Conservation (phyloP, 1,284 basidiomycete species). For the Earliella scabrosa region DNA sequence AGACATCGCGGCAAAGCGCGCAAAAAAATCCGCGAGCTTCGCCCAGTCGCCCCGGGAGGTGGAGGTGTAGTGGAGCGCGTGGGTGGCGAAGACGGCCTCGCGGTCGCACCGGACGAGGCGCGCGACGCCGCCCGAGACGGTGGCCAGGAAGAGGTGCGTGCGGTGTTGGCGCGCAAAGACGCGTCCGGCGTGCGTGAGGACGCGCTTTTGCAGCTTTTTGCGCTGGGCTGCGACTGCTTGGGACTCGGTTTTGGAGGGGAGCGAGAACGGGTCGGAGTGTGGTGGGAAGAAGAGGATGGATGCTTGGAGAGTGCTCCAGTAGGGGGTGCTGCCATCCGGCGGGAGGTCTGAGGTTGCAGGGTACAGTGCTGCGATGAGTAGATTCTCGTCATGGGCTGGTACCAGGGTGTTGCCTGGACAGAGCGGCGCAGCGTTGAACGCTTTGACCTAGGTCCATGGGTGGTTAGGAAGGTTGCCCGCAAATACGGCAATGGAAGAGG, state of each 20-base stretch:
- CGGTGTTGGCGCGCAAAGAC: slow-evolving; percentile 4
- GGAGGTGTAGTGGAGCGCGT: slow-evolving; percentile 4
- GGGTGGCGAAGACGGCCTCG: not conserved
- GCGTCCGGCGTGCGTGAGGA: not conserved
- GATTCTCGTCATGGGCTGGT: not conserved
- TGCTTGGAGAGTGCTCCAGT: not conserved
- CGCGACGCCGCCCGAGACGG: not conserved
- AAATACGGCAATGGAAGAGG: too few species aligned
- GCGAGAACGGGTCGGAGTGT: not conserved
- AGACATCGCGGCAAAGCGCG: slow-evolving; percentile 6
- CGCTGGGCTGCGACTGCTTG: not conserved
- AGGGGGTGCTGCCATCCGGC: too few species aligned
- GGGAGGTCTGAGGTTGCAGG: not conserved
- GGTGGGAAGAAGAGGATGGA: slow-evolving; percentile 1
- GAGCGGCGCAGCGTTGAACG: not conserved
- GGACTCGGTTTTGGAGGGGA: not conserved
- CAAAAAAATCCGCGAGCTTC: slow-evolving; percentile 13
- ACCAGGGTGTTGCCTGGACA: not conserved
- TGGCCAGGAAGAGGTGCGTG: slow-evolving; percentile 1
- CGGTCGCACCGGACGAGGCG: slow-evolving; percentile 8
- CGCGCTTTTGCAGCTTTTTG: not conserved
- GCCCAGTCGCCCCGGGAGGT: not conserved
- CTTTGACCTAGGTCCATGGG: too few species aligned
- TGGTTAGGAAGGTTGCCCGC: too few species aligned
- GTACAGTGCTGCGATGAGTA: not conserved